Conservation (phyloP, 208 protist genomes). For the Angomonas ambiguus region DNA sequence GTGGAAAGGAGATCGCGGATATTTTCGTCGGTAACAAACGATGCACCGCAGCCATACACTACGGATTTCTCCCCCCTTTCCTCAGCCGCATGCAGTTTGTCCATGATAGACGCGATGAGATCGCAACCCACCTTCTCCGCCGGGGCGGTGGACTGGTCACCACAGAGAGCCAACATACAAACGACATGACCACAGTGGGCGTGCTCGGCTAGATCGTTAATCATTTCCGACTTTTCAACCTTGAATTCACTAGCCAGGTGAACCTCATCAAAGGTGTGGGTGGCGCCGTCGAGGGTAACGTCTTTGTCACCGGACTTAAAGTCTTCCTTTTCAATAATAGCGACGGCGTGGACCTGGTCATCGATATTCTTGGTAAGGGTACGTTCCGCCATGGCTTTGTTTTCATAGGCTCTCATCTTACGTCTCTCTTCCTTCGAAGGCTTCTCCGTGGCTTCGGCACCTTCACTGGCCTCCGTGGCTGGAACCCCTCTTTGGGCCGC, state of each 20-base stretch:
- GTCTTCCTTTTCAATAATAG: conserved; percentile 9
- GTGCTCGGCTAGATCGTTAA: conserved; percentile 37
- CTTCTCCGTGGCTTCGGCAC: too few species aligned
- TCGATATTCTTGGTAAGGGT: conserved; percentile 32
- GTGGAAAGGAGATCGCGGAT: conserved; percentile 28
- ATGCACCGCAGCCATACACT: conserved; percentile 23
- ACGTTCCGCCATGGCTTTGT: not conserved
- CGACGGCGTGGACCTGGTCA: conserved; percentile 28
- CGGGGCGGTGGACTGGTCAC: conserved; percentile 11
- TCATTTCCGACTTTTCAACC: conserved; percentile 30
- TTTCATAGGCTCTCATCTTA: too few species aligned
- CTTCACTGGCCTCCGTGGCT: not conserved
- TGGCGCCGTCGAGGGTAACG: conserved; percentile 12
- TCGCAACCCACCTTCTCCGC: conserved; percentile 16
- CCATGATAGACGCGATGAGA: conserved; percentile 29
- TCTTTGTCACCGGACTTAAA: conserved; percentile 22
- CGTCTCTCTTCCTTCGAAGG: too few species aligned
- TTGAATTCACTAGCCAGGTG: conserved; percentile 9
- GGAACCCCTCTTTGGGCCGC: not conserved
- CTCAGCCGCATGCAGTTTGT: conserved; percentile 5
- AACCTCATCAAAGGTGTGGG: conserved; percentile 42
- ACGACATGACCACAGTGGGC: conserved; percentile 45
- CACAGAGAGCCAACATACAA: conserved; percentile 27
- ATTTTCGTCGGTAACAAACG: conserved; percentile 20
- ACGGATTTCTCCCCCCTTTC: conserved; percentile 24